These are phyloP conservation scores for Bothriochloa decipiens DNA, from an alignment of 176 grass and related monocot species.

Conservation along the genomic window DNA sequence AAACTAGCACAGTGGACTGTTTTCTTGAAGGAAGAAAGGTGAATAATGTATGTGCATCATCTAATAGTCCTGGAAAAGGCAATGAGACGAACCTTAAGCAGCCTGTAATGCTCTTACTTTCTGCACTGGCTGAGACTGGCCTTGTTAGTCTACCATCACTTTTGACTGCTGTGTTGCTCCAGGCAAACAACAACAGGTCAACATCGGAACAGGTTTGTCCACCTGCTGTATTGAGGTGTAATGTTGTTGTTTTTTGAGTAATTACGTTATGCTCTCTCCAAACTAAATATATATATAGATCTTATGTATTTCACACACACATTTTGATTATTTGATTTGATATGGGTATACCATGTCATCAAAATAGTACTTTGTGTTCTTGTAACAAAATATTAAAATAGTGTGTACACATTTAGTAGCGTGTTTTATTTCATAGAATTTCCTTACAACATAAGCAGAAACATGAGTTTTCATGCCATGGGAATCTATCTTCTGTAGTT, in stretches of 20 bases:
- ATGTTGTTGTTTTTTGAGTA: slow-evolving; percentile 16
- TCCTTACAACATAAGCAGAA: slow-evolving; percentile 22
- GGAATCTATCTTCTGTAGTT: slow-evolving; percentile 9
- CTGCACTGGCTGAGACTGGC: slow-evolving; percentile 94
- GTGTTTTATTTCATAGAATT: slow-evolving; percentile 19
- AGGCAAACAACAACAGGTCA: slow-evolving; percentile 94
- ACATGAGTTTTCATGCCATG: neutral
- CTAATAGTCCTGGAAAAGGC: slow-evolving; percentile 45
- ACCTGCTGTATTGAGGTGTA: slow-evolving; percentile 29
- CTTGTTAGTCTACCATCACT: slow-evolving; percentile 93
- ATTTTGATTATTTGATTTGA: slow-evolving; percentile 18
- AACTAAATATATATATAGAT: slow-evolving; percentile 23
- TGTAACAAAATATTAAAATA: neutral
- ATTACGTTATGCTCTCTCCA: slow-evolving; percentile 24
- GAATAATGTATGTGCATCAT: slow-evolving; percentile 37
- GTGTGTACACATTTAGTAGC: neutral
- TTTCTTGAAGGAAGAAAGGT: slow-evolving; percentile 56
- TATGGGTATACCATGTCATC: slow-evolving; percentile 7
- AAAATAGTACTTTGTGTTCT: slow-evolving; percentile 41
- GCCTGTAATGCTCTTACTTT: slow-evolving; percentile 73
- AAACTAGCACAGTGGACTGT: slow-evolving; percentile 46
- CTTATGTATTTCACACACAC: neutral
- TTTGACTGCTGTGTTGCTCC: slow-evolving; percentile 94
- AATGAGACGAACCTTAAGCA: slow-evolving; percentile 76
- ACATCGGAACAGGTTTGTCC: slow-evolving; percentile 85